Percentiles rank a stretch among this genome's conserved stretches.
phyloP scores from a whole-genome alignment of 352 stramenopile species.

The Hyaloperonospora arabidopsidis region DNA sequence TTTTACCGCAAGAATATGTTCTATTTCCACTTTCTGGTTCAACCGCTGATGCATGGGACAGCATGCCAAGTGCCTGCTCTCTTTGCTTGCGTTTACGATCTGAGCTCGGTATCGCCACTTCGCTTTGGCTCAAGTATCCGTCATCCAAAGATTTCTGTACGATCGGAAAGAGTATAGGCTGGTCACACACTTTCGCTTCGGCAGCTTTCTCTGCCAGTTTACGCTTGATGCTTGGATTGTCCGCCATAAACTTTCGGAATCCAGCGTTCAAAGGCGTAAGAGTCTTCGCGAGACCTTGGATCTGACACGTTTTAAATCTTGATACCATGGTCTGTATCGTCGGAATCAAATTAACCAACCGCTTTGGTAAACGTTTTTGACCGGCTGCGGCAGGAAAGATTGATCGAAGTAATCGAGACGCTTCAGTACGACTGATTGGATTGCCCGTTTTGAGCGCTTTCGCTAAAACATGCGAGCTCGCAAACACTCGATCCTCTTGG shows the following conservation, averaged over 20 bases:
- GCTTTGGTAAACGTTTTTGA: constrained; percentile 43
- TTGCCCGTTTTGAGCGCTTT: constrained; percentile 24
- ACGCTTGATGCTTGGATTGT: constrained; percentile 28
- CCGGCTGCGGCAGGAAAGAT: constrained; percentile 35
- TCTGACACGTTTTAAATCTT: constrained; percentile 30
- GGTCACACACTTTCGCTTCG: constrained; percentile 1
- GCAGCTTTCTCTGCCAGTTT: constrained; percentile 11
- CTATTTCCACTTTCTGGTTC: neutral
- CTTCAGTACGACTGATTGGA: constrained; percentile 29
- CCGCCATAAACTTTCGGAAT: constrained; percentile 44
- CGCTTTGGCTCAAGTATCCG: constrained; percentile 53
- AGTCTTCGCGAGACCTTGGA: constrained; percentile 29
- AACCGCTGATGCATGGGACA: constrained; percentile 28
- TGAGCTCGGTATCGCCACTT: constrained; percentile 13
- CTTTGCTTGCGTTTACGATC: constrained; percentile 42
- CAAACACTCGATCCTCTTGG: constrained; percentile 29
- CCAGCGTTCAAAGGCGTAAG: constrained; percentile 26
- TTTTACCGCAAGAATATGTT: neutral
- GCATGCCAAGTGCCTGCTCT: constrained; percentile 40
- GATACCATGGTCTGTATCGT: constrained; percentile 41
- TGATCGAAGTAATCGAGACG: constrained; percentile 32
- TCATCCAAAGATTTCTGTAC: constrained; percentile 33
- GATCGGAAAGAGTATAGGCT: constrained; percentile 20
- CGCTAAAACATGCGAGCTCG: constrained; percentile 29
- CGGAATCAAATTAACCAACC: constrained; percentile 54